Conservation (phyloP, 2,329 filamentous ascomycete species). For the Beauveria pseudobassiana region DNA sequence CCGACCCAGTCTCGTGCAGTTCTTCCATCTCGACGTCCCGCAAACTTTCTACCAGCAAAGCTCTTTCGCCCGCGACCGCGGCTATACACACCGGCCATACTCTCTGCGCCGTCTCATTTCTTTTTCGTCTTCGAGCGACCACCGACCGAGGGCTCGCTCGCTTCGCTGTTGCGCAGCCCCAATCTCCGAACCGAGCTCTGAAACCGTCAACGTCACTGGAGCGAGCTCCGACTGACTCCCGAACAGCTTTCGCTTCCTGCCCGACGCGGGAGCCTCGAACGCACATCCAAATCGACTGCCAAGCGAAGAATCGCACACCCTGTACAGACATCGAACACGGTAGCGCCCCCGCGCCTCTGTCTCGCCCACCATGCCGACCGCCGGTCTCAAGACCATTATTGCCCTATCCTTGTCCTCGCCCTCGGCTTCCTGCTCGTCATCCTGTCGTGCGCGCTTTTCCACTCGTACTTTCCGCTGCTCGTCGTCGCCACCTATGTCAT, state of each 20-base stretch:
- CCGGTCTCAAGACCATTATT: conserved; percentile 98
- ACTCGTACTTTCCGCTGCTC: conserved; percentile 89
- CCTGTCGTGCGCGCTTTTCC: conserved; percentile 90
- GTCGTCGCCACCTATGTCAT: conserved; percentile 94
- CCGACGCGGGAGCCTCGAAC: too few relatives aligned
- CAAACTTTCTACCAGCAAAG: not conserved
- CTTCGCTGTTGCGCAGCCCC: not conserved
- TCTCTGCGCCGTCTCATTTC: not conserved
- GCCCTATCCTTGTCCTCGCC: conserved; percentile 94
- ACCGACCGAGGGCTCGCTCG: not conserved
- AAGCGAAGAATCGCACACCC: too few relatives aligned
- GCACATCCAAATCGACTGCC: too few relatives aligned
- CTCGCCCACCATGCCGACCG: conserved; percentile 54
- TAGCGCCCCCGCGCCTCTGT: not conserved
- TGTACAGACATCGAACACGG: not conserved
- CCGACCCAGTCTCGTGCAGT: not conserved
- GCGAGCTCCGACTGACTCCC: too few relatives aligned
- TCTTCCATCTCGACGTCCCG: not conserved
- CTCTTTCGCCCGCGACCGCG: not conserved
- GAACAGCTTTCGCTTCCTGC: too few relatives aligned
- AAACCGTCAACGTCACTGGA: not conserved
- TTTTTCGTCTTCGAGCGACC: not conserved
- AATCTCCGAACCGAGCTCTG: not conserved
- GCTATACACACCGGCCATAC: not conserved
- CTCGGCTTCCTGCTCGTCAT: conserved; percentile 99